A percentile compares a stretch with the other conserved stretches of the same genome.
These are phyloP conservation scores for Plectranthus barbatus DNA, from an alignment of 257 asterid species.

Conservation along the genomic window DNA sequence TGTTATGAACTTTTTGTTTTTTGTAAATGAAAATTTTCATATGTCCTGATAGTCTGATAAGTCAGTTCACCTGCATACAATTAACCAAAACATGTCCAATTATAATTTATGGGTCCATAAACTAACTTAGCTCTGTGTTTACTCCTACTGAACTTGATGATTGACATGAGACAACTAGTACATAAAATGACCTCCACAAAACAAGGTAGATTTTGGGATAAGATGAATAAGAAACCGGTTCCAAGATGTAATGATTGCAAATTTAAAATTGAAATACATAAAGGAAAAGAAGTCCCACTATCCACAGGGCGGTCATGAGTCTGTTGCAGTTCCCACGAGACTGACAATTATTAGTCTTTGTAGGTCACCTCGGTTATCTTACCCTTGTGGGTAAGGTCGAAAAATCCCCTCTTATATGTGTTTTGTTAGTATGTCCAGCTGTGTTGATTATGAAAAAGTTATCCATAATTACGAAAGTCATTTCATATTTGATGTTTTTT, in stretches of 20 bases:
- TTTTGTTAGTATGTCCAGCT: background rate
- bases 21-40: background rate
- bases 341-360: background rate
- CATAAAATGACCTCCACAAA: no score
- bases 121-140: background rate
- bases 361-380: background rate
- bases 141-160: background rate
- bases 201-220: background rate
- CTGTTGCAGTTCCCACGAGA: background rate
- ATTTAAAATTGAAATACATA: background rate
- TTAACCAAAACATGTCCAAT: background rate
- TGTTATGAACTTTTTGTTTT: background rate
- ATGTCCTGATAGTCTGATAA: background rate
- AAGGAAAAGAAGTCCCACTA: background rate
- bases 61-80: slow-evolving; percentile 1
- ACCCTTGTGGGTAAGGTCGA: no score
- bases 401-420: background rate
- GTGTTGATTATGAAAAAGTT: background rate
- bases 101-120: background rate
- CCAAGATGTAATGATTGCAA: background rate
- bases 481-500: background rate
- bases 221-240: background rate
- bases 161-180: background rate
- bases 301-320: background rate
- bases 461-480: background rate